Evolutionary conservation across 495 filamentous ascomycete genomes (phyloP), one percentile per base, ranked within the genome.

Genomic region (Penicillium paxilli): DNA sequence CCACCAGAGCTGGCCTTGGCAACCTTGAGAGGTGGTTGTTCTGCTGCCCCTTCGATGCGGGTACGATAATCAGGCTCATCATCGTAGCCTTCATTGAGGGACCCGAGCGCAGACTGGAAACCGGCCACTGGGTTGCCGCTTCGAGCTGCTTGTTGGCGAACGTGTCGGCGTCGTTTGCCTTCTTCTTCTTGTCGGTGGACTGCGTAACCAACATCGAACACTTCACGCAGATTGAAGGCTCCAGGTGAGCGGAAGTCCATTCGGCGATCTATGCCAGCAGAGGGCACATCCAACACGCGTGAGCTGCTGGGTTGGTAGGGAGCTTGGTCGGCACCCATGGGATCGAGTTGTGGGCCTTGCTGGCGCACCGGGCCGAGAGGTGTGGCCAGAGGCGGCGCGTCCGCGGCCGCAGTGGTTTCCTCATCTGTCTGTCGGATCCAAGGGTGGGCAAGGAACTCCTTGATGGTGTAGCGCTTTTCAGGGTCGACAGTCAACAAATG

Each of bases 181-280:
- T 98, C 94, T 70, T 98, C 94, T 69, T 97, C 94, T 69, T 98
- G 91, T 25, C 94, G 81, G 65, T 98, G 94, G 14, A 98, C 94
- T 20, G 94, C 91, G 62, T 98, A 98, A 28, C 90, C 87, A 45
- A 98, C 94, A 64, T 98, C 94, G 60, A 98, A 98, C 12, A 98
- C 91, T 64, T 98, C 94, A 46, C 94, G 89, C 19, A 98, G 79
- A 65, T 96, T 97, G 70, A 98, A 87, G 10, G 90, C 94, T 41
- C 91, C 95, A 0, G 94, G 95, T 0, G 92, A 97, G 41, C 94
- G 88, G 84, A 98, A 98, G 72, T 98, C 95, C 79, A 87, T 86
- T 10, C 89, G 85, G 47, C 80, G 80, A 16, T 80, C 79, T 40
- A 87, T 71, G 54, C 80, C 77, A 25, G 76, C 68, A 2, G 81